Evolutionary conservation across 2,329 filamentous ascomycete genomes (phyloP), one percentile per base, ranked within the genome.

Genomic region (Zelopaecilomyces penicillatus): DNA sequence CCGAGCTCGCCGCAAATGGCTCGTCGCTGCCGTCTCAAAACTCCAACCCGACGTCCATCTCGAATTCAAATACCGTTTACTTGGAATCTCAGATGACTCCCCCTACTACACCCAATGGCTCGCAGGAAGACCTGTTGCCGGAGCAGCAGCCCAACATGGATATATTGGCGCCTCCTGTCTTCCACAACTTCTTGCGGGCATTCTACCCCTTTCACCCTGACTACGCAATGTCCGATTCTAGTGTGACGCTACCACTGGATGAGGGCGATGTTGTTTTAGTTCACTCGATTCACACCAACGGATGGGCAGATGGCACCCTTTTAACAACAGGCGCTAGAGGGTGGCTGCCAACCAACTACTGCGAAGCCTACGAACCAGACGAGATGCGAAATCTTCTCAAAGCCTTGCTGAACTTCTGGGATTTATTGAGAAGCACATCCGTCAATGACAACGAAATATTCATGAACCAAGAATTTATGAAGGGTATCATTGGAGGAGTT

Each of bases 331-430:
- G 91, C 28, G 85, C 85, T 41, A 78, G 93, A 54, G 93, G 93
- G 50, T 98, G 93, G 93, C 71, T 98, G 48, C 93, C 93, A 3
- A 98, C 93, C 6, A 98, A 98, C 65, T 98, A 97, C 64, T 98
- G 93, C 70, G 90, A 96, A 61, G 78, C 87, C 7, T 98, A 96
- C 62, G 87, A 96, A 53, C 88, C 91, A 38, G 80, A 88, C 26
- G 82, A 89, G 51, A 90, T 97, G 74, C 80, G 82, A 44, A 89
- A 81, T 51, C 73, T 98, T 26, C 72, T 98, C 32, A 89, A 87
- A 55, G 88, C 90, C 1, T 71, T 96, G 49, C 80, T 93, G 10
- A 87, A 93, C 59, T 89, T 97, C 50, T 96, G 90, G 90, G 90
- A 96, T 61, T 70, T 95, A 42, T 76, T 95, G 54, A 77, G 86